These are phyloP conservation scores for Stylosanthes scabra DNA, from an alignment of 331 rosid species.

Conservation along the genomic window DNA sequence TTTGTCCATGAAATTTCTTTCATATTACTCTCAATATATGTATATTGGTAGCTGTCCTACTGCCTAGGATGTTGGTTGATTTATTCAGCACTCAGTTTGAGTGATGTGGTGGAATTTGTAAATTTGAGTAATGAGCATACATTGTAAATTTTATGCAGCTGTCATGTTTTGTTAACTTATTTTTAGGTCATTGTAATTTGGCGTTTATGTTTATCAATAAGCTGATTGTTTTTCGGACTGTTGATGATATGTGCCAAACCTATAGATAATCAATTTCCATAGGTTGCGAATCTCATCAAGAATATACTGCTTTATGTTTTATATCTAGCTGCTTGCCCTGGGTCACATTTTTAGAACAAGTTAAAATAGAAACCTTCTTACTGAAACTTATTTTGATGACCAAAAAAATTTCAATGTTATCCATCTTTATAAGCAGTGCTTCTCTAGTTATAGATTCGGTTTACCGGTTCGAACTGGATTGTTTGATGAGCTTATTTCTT, in stretches of 20 bases:
- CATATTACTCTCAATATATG: background rate
- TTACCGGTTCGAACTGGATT: background rate
- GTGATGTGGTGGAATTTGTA: constrained; percentile 25
- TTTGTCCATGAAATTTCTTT: background rate
- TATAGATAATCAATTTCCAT: constrained; percentile 3
- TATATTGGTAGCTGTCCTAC: background rate
- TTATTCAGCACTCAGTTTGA: background rate
- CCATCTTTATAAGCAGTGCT: background rate
- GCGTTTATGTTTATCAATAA: constrained; percentile 23
- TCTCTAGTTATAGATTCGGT: background rate
- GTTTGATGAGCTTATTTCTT: constrained; percentile 14
- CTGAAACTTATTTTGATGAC: background rate
- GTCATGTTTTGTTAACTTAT: constrained; percentile 4
- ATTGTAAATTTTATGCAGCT: constrained; percentile 7
- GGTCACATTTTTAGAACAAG: background rate
- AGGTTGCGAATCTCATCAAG: background rate
- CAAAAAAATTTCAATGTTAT: background rate
- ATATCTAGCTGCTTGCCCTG: background rate
- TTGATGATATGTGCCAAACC: background rate
- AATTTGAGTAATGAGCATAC: background rate
- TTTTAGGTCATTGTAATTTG: background rate
- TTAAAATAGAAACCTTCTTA: background rate
- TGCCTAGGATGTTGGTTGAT: background rate
- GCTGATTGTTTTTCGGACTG: background rate
- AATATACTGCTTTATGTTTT: background rate